These are phyloP conservation scores for Trametes versicolor DNA, from an alignment of 1,284 basidiomycete genomes.

Conservation along the genomic window DNA sequence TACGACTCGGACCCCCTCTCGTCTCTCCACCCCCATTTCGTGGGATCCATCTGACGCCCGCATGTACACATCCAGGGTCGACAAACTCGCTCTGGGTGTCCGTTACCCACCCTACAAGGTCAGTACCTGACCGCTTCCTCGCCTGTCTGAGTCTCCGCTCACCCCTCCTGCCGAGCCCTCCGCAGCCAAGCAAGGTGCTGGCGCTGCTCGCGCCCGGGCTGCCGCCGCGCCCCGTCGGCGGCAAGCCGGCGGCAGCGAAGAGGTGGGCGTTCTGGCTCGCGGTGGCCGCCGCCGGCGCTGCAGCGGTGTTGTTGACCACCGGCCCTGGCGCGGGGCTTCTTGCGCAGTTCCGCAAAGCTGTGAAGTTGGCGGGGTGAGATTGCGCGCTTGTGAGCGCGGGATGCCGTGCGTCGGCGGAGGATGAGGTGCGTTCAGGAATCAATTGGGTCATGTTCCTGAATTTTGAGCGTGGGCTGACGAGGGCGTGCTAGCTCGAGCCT, in stretches of 20 bases:
- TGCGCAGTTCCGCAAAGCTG: background rate
- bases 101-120: constrained; percentile 77
- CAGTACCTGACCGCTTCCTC: constrained; percentile 27
- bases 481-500: too few relatives aligned
- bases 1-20: constrained; percentile 5
- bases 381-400: background rate
- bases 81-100: constrained; percentile 57
- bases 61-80: constrained; percentile 54
- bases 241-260: background rate
- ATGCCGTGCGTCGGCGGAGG: too few relatives aligned
- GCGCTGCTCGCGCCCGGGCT: constrained; percentile 19
- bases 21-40: background rate
- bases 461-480: background rate
- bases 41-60: background rate
- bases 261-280: constrained; percentile 35
- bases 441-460: background rate
- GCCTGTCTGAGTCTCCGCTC: constrained; percentile 48
- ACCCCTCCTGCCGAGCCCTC: background rate
- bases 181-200: constrained; percentile 4
- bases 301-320: constrained; percentile 28
- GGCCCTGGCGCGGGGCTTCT: constrained; percentile 14
- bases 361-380: background rate
- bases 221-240: constrained; percentile 28
- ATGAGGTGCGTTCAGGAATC: background rate
- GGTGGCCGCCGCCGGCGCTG: constrained; percentile 15